Evolutionary conservation across 2,329 filamentous ascomycete species (phyloP), one percentile per base, ranked within the genome.

Genomic region (Lojkania enalia): DNA sequence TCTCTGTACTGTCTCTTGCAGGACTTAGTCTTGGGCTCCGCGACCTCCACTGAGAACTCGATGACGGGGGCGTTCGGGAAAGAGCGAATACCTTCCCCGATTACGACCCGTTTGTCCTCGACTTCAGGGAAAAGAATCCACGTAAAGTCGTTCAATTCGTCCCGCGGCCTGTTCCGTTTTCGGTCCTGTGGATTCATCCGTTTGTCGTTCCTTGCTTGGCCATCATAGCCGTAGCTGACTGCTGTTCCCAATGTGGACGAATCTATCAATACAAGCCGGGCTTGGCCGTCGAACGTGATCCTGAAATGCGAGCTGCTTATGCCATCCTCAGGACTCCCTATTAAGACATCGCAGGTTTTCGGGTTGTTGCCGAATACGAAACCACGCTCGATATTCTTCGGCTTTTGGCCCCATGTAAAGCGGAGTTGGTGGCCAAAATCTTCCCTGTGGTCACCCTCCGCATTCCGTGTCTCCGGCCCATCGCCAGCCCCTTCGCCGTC

Each of bases 171-270:
- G 11, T 38, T 38, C 35, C 35, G 35, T 38, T 38, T 38, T 25
- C 35, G 35, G 35, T 38, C 35, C 35, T 20, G 11, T 38, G 35
- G 35, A 21, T 38, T 38, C 6, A 9, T 38, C 19, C 35, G 35
- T 38, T 38, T 38, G 9, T 38, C 35, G 9, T 38, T 15, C 19
- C 35, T 38, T 38, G 35, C 35, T 13, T 15, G 35, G 35, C 35
- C 35, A n/a, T n/a, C n/a, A n/a, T n/a, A n/a, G 21, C 35, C 35
- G 35, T 38, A 38, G 35, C 35, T 38, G 35, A 38, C 35, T 38
- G 35, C 35, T 19, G 35, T 38, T 38, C 35, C 35, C 19, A 21
- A 38, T 25, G 20, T 15, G 35, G 35, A 38, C 35, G 35, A 38
- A 25, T 38, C 35, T 38, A 38, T 38, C 35, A 38, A 38, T 19